Conservation (phyloP, 2,329 filamentous ascomycete species). For the Ascochyta fabae region DNA sequence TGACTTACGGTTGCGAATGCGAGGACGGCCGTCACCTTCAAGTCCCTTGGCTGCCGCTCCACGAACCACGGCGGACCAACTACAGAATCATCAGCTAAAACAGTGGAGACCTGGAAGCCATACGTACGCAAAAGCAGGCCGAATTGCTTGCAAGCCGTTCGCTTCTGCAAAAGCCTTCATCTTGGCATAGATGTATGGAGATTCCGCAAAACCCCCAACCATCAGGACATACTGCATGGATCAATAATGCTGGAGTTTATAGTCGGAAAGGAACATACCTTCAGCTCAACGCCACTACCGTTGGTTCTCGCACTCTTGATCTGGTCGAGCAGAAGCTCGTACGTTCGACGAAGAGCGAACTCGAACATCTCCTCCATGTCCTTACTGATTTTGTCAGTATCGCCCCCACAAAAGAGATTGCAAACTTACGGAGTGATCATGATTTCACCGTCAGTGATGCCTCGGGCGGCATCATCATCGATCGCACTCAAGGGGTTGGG, state of each 20-base stretch:
- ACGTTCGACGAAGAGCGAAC: conserved; percentile 9
- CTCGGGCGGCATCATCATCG: conserved; percentile 24
- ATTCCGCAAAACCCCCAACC: conserved; percentile 39
- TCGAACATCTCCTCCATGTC: conserved; percentile 32
- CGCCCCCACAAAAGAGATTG: no score
- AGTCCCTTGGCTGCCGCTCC: conserved; percentile 35
- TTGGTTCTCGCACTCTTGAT: conserved; percentile 3
- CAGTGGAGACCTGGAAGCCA: no score
- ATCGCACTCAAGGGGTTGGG: conserved; percentile 26
- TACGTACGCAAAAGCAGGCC: conserved; percentile 27
- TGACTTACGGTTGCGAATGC: conserved; percentile 24
- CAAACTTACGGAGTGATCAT: conserved; percentile 24
- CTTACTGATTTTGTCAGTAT: conserved; percentile 16
- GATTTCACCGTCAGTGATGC: conserved; percentile 35
- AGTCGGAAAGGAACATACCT: no score
- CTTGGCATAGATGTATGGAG: conserved; percentile 27
- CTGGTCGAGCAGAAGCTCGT: conserved; percentile 24
- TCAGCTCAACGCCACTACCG: no score
- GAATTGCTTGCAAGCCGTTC: conserved; percentile 14
- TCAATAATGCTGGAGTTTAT: not conserved
- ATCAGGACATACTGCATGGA: conserved; percentile 27
- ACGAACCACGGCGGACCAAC: conserved; percentile 38
- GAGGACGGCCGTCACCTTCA: conserved; percentile 5
- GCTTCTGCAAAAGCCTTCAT: conserved; percentile 12
- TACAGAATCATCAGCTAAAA: not conserved